Evolutionary conservation across 257 asterid species (phyloP).

Genomic region (Nicotiana knightiana): DNA sequence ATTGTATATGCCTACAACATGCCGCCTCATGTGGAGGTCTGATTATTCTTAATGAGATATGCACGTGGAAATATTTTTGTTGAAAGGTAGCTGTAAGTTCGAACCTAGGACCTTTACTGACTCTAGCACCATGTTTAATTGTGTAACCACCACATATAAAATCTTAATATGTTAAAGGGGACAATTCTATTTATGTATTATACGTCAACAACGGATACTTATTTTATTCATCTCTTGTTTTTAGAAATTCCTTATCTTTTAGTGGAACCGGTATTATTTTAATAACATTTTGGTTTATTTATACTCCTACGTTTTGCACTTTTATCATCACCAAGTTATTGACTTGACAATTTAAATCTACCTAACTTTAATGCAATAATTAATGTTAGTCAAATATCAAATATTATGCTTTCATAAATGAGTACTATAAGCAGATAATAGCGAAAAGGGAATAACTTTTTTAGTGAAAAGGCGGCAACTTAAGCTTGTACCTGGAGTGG

Average conservation of each 20-base stretch:
- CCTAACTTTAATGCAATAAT: background rate
- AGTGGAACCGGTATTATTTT: background rate
- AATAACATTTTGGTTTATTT: background rate
- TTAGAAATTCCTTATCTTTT: background rate
- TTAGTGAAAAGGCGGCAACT: background rate
- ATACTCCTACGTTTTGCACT: background rate
- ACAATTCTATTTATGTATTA: background rate
- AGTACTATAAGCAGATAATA: background rate
- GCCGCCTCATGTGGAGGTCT: background rate
- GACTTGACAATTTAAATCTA: background rate
- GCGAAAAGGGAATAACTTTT: background rate
- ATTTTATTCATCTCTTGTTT: background rate
- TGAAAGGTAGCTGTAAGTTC: background rate
- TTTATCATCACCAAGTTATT: background rate
- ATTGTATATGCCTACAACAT: background rate
- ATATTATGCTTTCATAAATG: background rate
- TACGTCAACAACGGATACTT: background rate
- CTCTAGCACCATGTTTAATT: background rate
- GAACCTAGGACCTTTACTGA: background rate
- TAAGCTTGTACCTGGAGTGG: constrained; percentile 69
- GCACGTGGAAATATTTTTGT: background rate
- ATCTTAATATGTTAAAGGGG: background rate
- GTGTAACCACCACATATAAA: background rate
- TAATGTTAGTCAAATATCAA: too few species aligned
- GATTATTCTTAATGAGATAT: background rate